Percentiles rank a stretch among this genome's conserved stretches.
These are phyloP conservation scores for Rossbeevera mucosa DNA, from an alignment of 768 basidiomycete species.

Conservation along the genomic window DNA sequence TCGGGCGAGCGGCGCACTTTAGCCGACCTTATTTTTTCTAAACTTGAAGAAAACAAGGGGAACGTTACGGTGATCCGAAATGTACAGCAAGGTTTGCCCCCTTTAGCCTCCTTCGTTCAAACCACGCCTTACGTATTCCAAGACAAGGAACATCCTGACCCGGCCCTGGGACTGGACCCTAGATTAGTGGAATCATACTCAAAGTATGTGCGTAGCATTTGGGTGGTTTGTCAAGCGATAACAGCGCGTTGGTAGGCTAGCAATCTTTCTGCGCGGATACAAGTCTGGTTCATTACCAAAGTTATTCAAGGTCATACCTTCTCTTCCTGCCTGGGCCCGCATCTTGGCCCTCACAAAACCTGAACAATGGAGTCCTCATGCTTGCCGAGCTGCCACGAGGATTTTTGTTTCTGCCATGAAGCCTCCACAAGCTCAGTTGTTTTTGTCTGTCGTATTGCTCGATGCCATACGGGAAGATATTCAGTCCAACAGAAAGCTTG, in stretches of 20 bases:
- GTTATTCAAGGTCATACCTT: conserved; percentile 96
- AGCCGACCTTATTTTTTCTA: conserved; percentile 95
- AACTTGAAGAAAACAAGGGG: conserved; percentile 68
- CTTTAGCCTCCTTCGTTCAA: not conserved
- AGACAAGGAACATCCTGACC: conserved; percentile 63
- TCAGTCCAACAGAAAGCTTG: conserved; percentile 76
- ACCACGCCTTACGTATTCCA: conserved; percentile 5
- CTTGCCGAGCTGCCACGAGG: conserved; percentile 87
- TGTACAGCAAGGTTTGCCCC: conserved; percentile 49
- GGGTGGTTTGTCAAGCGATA: not conserved
- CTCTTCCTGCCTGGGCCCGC: conserved; percentile 93
- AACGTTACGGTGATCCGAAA: conserved; percentile 55
- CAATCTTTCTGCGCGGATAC: conserved; percentile 79
- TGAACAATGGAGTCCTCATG: conserved; percentile 93
- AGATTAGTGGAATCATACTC: conserved; percentile 90
- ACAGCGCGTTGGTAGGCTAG: conserved; percentile 57
- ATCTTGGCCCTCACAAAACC: conserved; percentile 90
- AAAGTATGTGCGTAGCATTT: conserved; percentile 57
- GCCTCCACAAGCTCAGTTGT: conserved; percentile 88
- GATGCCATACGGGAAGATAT: conserved; percentile 91
- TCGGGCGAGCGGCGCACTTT: conserved; percentile 76
- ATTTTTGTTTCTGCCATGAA: conserved; percentile 98
- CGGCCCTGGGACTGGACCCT: conserved; percentile 84
- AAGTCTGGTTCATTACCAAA: conserved; percentile 94
- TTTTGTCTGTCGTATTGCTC: conserved; percentile 85